A percentile compares a stretch with the other conserved stretches of the same genome.
Evolutionary conservation across 805 yeast genomes (phyloP).

Genomic region (Torulaspora microellipsoides): DNA sequence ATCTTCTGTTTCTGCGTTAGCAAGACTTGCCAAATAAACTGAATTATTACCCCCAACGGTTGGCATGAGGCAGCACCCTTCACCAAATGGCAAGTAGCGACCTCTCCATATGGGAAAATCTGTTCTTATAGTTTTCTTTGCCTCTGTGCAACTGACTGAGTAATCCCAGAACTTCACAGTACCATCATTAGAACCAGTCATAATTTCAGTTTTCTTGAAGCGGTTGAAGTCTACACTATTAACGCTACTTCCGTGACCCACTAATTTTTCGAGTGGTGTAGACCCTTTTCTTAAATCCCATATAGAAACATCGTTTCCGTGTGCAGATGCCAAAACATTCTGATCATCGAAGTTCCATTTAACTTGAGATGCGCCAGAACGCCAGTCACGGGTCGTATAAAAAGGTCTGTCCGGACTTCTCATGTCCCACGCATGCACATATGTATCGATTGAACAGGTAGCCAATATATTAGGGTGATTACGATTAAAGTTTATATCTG

Average conservation of each 20-base stretch:
- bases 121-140: constrained; percentile 58
- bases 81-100: constrained; percentile 83
- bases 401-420: constrained; percentile 73
- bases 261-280: constrained; percentile 58
- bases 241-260: constrained; percentile 80
- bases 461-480: constrained; percentile 81
- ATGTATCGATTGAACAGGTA: constrained; percentile 90
- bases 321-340: constrained; percentile 77
- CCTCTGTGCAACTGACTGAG: constrained; percentile 38
- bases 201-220: constrained; percentile 51
- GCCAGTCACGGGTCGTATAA: constrained; percentile 84
- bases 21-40: constrained; percentile 35
- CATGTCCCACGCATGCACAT: constrained; percentile 86
- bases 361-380: constrained; percentile 91
- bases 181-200: constrained; percentile 83
- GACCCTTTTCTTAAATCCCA: constrained; percentile 92
- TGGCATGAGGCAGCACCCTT: constrained; percentile 86
- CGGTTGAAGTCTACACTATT: constrained; percentile 85
- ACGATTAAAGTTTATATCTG: constrained; percentile 92
- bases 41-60: constrained; percentile 72
- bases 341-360: constrained; percentile 84
- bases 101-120: constrained; percentile 89
- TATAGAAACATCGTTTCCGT: constrained; percentile 69
- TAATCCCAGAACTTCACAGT: constrained; percentile 82
- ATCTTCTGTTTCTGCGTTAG: constrained; percentile 11